Base-by-base conservation (phyloP, 2,329 filamentous ascomycete species). In the Pyrenophora graminea region DNA sequence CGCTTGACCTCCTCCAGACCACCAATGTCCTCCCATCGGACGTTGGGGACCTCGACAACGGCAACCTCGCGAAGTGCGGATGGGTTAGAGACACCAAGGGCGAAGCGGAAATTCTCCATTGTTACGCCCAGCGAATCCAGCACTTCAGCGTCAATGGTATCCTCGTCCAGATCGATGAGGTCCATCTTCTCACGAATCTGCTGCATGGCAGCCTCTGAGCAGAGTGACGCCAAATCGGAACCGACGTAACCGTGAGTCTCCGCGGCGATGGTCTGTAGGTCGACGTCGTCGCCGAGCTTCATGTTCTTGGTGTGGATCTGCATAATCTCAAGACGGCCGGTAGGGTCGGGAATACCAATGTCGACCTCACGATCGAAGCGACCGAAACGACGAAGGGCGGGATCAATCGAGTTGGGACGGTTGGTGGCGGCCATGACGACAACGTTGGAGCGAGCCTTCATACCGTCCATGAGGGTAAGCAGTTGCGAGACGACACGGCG, bases 141-240 rank as follows among this genome's bases (percentile, higher is more conserved):
- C 45, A 99, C 94, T 80, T 99, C 94, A 25, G 94, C 94, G 68
- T 99, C 94, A 58, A 99, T 99, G 56, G 94, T 99, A 72, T 99
- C 94, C 80, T 99, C 94, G 61, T 99, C 94, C 30, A 99, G 84
- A 77, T 99, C 94, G 64, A 99, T 99, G 60, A 99, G 85, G 74
- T 99, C 94, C 94, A 99, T 99, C 88, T 99, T 99, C 80, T 99
- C 94, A 80, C 94, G 93, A 77, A 99, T 99, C 80, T 99, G 94
- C 77, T 99, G 94, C 94, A 99, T 99, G 59, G 94, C 94, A 73
- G 94, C 94, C 79, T 99, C 94, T 6, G 94, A 99, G 80, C 94
- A 99, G 55, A 99, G 90, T 25, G 94, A 96, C 53, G 94, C 94
- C 75, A 99, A 82, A 87, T 99, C 94, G 27, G 94, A 97, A 81